phyloP scores from a whole-genome alignment of 345 rosid species.

The Geranium rotundifolium region DNA sequence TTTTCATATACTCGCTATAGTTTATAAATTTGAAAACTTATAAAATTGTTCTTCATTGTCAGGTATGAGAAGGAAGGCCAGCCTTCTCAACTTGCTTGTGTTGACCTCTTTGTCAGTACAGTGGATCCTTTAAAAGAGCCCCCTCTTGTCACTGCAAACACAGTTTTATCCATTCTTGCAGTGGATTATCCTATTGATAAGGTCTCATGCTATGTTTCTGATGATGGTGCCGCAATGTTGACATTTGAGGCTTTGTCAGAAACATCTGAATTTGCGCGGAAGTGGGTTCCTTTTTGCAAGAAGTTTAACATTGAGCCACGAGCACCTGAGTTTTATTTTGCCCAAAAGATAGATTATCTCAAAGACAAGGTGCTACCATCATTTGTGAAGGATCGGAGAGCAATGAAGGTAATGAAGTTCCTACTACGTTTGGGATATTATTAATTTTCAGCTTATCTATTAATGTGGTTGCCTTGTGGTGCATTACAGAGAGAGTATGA shows the following conservation, averaged over 20 bases:
- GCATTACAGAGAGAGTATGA: slow-evolving; percentile 51
- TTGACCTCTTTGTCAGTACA: slow-evolving; percentile 45
- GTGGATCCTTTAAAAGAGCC: slow-evolving; percentile 60
- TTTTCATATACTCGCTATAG: background rate
- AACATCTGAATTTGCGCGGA: slow-evolving; percentile 58
- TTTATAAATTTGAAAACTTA: background rate
- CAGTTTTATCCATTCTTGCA: slow-evolving; percentile 53
- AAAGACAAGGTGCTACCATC: slow-evolving; percentile 41
- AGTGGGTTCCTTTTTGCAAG: slow-evolving; percentile 66
- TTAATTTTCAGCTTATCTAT: background rate
- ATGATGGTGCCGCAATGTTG: slow-evolving; percentile 65
- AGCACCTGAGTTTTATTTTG: slow-evolving; percentile 62
- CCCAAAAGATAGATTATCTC: slow-evolving; percentile 50
- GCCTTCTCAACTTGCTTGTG: slow-evolving; percentile 29
- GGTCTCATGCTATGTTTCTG: slow-evolving; percentile 63
- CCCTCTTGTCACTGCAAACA: slow-evolving; percentile 62
- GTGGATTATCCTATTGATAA: slow-evolving; percentile 68
- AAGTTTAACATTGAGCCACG: slow-evolving; percentile 57
- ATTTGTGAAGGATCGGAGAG: slow-evolving; percentile 55
- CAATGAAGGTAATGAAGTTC: slow-evolving; percentile 41
- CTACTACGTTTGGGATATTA: background rate
- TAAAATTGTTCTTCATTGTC: background rate
- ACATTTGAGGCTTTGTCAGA: slow-evolving; percentile 58
- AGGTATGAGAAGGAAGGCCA: slow-evolving; percentile 42
- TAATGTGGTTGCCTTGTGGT: slow-evolving; percentile 5